Percentiles rank a stretch among this genome's conserved stretches.
These are phyloP conservation scores for Eutypa lata DNA, from an alignment of 2,329 filamentous ascomycete species.

Conservation along the genomic window DNA sequence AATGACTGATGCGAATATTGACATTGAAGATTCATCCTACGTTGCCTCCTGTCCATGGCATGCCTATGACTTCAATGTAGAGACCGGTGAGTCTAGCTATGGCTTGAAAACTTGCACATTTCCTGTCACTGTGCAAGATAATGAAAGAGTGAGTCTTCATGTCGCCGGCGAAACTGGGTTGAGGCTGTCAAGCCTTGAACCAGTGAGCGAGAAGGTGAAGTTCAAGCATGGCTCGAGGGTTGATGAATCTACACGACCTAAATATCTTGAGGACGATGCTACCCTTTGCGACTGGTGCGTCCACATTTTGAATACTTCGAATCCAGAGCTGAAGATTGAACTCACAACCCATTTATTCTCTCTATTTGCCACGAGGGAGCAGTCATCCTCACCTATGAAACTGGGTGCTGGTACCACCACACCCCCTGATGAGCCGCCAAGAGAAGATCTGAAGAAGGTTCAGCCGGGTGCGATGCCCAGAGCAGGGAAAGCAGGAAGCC, in stretches of 20 bases:
- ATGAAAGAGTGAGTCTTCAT: slow-evolving; percentile 28
- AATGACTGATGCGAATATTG: slow-evolving; percentile 41
- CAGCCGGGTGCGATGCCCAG: slow-evolving; percentile 37
- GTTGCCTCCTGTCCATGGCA: slow-evolving; percentile 46
- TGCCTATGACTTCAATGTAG: slow-evolving; percentile 47
- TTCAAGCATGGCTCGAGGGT: slow-evolving; percentile 34
- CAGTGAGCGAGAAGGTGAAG: slow-evolving; percentile 43
- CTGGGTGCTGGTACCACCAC: slow-evolving; percentile 34
- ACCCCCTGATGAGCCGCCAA: slow-evolving; percentile 38
- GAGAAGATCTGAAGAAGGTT: slow-evolving; percentile 36
- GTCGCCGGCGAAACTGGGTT: slow-evolving; percentile 23
- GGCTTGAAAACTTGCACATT: slow-evolving; percentile 45
- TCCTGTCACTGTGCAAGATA: slow-evolving; percentile 34
- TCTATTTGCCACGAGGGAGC: slow-evolving; percentile 36
- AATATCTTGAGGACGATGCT: slow-evolving; percentile 36
- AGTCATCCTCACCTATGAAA: slow-evolving; percentile 36
- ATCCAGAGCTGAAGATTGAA: slow-evolving; percentile 45
- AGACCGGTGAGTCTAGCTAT: slow-evolving; percentile 45
- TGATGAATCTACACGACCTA: slow-evolving; percentile 10
- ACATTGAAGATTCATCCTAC: slow-evolving; percentile 46
- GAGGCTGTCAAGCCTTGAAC: slow-evolving; percentile 32
- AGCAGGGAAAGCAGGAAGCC: slow-evolving; percentile 36
- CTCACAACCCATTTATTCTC: slow-evolving; percentile 41
- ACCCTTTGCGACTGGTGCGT: slow-evolving; percentile 46
- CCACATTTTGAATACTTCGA: slow-evolving; percentile 40